These are phyloP conservation scores for Paratrypanosoma confusum DNA, from an alignment of 208 protist genomes.

Conservation along the genomic window DNA sequence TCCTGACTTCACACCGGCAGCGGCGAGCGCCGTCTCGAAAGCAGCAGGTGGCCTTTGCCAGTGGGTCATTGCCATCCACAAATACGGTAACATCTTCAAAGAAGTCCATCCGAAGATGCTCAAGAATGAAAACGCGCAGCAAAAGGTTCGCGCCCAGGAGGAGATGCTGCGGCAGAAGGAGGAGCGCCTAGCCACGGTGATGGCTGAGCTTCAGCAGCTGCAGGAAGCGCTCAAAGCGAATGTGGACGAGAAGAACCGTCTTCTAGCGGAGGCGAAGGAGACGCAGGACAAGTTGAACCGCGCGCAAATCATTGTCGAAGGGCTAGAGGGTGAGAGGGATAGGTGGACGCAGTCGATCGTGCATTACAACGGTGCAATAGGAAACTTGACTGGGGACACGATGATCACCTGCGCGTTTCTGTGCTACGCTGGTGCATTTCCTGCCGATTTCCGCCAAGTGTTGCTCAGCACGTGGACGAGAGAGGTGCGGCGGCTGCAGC, in stretches of 20 bases:
- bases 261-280: constrained; percentile 86
- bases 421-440: constrained; percentile 96
- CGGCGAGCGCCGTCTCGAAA: constrained; percentile 88
- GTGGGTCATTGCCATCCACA: constrained; percentile 98
- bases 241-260: constrained; percentile 87
- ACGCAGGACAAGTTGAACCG: constrained; percentile 96
- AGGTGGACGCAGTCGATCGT: constrained; percentile 94
- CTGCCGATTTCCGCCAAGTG: constrained; percentile 86
- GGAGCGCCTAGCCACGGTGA: constrained; percentile 87
- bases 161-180: constrained; percentile 89
- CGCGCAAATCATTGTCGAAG: constrained; percentile 94
- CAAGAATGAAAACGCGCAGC: constrained; percentile 90
- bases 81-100: constrained; percentile 94
- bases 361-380: constrained; percentile 80
- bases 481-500: constrained; percentile 71
- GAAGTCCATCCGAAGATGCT: constrained; percentile 96
- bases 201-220: constrained; percentile 89
- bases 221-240: constrained; percentile 84
- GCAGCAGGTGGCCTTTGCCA: constrained; percentile 93
- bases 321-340: constrained; percentile 93
- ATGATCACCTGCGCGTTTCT: constrained; percentile 95
- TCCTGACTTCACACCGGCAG: constrained; percentile 87
- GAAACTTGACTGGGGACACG: constrained; percentile 93
- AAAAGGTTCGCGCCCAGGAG: constrained; percentile 91
- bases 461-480: constrained; percentile 90